A percentile compares a stretch with the other conserved stretches of the same genome.
phyloP scores from a whole-genome alignment of 2,329 filamentous ascomycete species.

The Apiospora pterosperma region DNA sequence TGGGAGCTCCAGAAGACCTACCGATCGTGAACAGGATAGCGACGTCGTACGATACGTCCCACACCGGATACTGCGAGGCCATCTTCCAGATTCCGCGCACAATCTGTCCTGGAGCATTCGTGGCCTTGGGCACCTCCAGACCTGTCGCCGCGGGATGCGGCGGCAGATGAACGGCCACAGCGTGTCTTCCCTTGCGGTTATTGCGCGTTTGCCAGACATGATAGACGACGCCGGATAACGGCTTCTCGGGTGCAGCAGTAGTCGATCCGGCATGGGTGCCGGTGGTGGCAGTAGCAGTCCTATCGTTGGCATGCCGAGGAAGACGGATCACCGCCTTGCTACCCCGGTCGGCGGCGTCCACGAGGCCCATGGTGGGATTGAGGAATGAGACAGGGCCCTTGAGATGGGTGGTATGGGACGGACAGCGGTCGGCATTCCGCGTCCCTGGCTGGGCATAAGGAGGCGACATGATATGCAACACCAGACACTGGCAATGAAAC shows the following conservation, averaged over 20 bases:
- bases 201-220: constrained; percentile 39
- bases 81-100: constrained; percentile 31
- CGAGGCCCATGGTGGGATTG: constrained; percentile 7
- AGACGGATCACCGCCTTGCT: neutral
- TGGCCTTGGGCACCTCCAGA: constrained; percentile 7
- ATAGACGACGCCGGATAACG: constrained; percentile 16
- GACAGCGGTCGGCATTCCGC: neutral
- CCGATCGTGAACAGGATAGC: constrained; percentile 37
- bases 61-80: constrained; percentile 32
- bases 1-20: no score
- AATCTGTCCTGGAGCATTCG: constrained; percentile 22
- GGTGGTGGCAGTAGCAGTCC: neutral
- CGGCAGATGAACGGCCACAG: constrained; percentile 22
- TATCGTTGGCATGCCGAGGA: neutral
- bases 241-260: neutral
- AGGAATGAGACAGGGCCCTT: constrained; percentile 6
- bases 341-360: neutral
- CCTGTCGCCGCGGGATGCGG: constrained; percentile 11
- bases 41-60: constrained; percentile 41
- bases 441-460: neutral
- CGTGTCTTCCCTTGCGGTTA: constrained; percentile 40
- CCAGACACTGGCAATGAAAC: neutral
- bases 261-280: neutral
- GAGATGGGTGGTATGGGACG: neutral
- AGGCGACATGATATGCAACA: neutral